These are phyloP conservation scores for Candida lessepsii DNA, from an alignment of 805 yeast genomes.

Conservation along the genomic window DNA sequence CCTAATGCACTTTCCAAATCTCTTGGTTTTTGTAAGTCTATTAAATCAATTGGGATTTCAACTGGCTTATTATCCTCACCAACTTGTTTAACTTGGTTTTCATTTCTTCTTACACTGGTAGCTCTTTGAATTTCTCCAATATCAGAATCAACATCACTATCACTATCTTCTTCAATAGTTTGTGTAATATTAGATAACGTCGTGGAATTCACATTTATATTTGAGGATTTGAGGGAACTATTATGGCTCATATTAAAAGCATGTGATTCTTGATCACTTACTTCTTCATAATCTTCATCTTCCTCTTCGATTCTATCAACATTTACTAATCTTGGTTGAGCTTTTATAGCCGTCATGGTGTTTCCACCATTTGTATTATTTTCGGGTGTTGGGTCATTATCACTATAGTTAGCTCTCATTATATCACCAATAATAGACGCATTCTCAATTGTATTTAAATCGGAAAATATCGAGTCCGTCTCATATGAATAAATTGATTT, in stretches of 20 bases:
- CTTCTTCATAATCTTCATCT: slow-evolving; percentile 30
- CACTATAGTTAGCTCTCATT: slow-evolving; percentile 23
- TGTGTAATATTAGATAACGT: slow-evolving; percentile 12
- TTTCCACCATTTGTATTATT: slow-evolving; percentile 12
- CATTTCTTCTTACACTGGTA: slow-evolving; percentile 28
- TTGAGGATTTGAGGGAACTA: slow-evolving; percentile 1
- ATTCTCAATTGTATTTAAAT: slow-evolving; percentile 43
- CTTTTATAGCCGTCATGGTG: slow-evolving; percentile 74
- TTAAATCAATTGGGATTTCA: slow-evolving; percentile 13
- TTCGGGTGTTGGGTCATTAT: slow-evolving; percentile 2
- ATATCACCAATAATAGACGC: slow-evolving; percentile 48
- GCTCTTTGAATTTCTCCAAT: slow-evolving; percentile 45
- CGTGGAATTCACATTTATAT: slow-evolving; percentile 12
- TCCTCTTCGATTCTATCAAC: slow-evolving; percentile 48
- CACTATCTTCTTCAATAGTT: slow-evolving; percentile 21
- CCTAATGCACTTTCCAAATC: slow-evolving; percentile 14
- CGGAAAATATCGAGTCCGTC: slow-evolving; percentile 41
- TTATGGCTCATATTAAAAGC: not conserved
- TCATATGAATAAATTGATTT: slow-evolving; percentile 46
- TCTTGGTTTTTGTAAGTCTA: slow-evolving; percentile 13
- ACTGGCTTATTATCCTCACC: not conserved
- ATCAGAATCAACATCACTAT: slow-evolving; percentile 46
- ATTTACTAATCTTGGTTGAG: slow-evolving; percentile 68
- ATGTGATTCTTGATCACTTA: slow-evolving; percentile 19
- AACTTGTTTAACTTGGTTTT: slow-evolving; percentile 9